Evolutionary conservation across 345 rosid species (phyloP), one percentile per base, ranked within the genome.

Genomic region (Abelmoschus esculentus): DNA sequence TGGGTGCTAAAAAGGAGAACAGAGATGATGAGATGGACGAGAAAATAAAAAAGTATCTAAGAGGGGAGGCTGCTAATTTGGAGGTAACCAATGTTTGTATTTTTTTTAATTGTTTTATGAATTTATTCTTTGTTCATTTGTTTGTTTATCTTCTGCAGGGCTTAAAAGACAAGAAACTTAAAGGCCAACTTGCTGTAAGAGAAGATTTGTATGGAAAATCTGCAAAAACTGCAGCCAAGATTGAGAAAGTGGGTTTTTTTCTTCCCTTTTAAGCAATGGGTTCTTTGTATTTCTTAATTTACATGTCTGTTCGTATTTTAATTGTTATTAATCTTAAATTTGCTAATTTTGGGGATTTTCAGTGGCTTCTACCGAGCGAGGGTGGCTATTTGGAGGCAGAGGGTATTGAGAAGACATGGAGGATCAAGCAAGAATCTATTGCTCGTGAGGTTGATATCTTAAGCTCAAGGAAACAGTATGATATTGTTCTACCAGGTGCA

Each of bases 321-420:
- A 31, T 31, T 31, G 34, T 31, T 52, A 49, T 38, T 28, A 70
- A 38, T 38, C 46, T 54, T 59, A 12, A 71, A 54, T 70, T 31
- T 49, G 80, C 74, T 7, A 0, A 57, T 62, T 34, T 66, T 4
- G 79, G 89, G n/a, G 49, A 22, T 62, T 46, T 74, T 65, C 75
- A 96, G 98, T 92, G 97, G 97, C 97, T 92, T 74, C 59, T 84
- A 79, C 96, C 99, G 0, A 90, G 83, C 71, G 83, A 82, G 68
- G 92, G 91, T 72, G 93, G 97, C 3, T 90, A 79, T 82, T 79
- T 96, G 77, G 99, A 87, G 85, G 72, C 91, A 10, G 98, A 96
- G 17, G 97, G 96, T 72, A 62, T 88, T 68, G 98, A 96, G 67
- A 96, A 86, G 83, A 87, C 97, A 66, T 87, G 89, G 91, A 82